A percentile compares a stretch with the other conserved stretches of the same genome.
These are phyloP conservation scores for Lophium mytilinum DNA, from an alignment of 495 filamentous ascomycete genomes.

Conservation along the genomic window DNA sequence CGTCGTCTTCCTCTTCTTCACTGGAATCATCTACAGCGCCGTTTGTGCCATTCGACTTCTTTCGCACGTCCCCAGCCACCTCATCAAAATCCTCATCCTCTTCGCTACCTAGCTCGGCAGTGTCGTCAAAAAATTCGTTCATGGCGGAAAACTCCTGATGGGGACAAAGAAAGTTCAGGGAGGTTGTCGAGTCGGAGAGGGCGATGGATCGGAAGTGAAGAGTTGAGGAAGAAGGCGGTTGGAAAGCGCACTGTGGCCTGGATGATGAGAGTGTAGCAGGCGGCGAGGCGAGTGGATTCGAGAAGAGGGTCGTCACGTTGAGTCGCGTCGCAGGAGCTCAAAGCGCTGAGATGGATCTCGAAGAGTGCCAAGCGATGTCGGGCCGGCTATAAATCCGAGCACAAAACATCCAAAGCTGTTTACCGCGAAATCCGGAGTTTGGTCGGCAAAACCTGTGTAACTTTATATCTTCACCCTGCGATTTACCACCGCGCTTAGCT, in stretches of 20 bases:
- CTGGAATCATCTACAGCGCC: constrained; percentile 69
- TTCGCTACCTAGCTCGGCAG: constrained; percentile 81
- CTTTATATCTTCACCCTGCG: too few species aligned
- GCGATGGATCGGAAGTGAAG: neutral
- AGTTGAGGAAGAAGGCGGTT: neutral
- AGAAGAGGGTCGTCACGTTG: too few species aligned
- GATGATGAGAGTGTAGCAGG: too few species aligned
- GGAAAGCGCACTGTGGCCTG: too few species aligned
- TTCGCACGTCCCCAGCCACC: constrained; percentile 58
- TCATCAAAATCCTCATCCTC: constrained; percentile 88
- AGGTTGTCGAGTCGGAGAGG: neutral
- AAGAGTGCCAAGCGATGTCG: neutral
- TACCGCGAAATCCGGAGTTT: neutral
- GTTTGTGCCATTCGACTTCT: constrained; percentile 35
- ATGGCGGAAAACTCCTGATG: neutral
- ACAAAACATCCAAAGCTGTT: too few species aligned
- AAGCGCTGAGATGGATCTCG: neutral
- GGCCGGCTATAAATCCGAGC: too few species aligned
- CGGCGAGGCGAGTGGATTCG: too few species aligned
- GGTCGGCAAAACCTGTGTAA: neutral
- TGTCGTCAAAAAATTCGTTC: constrained; percentile 56
- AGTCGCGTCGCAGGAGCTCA: too few species aligned
- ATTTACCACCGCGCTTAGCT: too few species aligned
- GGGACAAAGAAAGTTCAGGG: constrained; percentile 9
- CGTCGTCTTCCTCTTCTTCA: constrained; percentile 94